Conservation (phyloP, 495 filamentous ascomycete genomes). For the Niebla homalea region DNA sequence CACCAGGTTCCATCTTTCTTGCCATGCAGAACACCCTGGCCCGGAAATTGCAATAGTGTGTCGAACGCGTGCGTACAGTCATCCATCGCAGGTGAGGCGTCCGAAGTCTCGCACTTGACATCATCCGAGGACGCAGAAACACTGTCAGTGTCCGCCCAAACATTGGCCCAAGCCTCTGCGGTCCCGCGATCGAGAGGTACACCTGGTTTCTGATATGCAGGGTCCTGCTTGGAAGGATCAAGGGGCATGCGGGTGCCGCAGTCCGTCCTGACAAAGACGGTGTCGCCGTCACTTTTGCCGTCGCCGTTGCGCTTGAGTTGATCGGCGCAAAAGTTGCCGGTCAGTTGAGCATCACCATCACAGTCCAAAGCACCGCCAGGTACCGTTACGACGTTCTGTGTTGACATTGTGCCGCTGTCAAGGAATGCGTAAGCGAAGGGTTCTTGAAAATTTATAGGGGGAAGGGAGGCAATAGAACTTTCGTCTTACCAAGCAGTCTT, state of each 20-base stretch:
- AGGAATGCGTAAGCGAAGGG: neutral
- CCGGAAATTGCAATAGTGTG: too few relatives aligned
- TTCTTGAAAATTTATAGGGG: neutral
- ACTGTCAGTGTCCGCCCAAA: too few relatives aligned
- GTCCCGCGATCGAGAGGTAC: neutral
- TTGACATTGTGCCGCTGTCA: neutral
- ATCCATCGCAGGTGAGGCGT: too few relatives aligned
- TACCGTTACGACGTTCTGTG: neutral
- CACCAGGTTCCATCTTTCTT: too few relatives aligned
- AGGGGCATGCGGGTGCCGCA: neutral
- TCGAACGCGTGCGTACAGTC: too few relatives aligned
- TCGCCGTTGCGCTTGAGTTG: neutral
- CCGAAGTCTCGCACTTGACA: too few relatives aligned
- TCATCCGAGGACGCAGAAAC: too few relatives aligned
- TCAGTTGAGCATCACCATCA: neutral
- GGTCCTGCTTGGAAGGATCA: neutral
- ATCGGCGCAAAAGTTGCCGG: neutral
- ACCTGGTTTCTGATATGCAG: neutral
- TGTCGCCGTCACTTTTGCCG: neutral
- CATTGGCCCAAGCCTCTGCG: too few relatives aligned
- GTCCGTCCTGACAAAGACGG: constrained; percentile 2
- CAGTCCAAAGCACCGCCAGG: neutral
- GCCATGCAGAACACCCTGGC: too few relatives aligned
- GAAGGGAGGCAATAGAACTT: neutral
- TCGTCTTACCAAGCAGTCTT: neutral